Evolutionary conservation across 148 eudicot genomes (phyloP).

Genomic region (Fagopyrum tataricum): DNA sequence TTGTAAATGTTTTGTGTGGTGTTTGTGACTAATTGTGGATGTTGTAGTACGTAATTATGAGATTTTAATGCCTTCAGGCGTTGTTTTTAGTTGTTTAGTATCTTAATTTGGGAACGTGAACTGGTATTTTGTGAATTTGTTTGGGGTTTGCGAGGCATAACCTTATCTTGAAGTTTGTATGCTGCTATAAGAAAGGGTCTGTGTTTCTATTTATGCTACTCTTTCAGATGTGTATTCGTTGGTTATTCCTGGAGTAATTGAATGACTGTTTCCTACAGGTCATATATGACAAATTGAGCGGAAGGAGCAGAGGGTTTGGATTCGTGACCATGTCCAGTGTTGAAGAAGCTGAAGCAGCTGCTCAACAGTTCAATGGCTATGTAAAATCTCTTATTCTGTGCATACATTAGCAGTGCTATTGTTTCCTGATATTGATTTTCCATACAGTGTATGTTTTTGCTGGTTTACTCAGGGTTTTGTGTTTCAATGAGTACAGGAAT

Average conservation of each 20-base stretch:
- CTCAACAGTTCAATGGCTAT: constrained; percentile 79
- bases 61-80: not conserved
- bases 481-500: constrained; percentile 42
- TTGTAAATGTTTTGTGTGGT: not conserved
- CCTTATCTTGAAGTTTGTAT: not conserved
- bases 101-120: not conserved
- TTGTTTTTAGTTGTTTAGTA: not conserved
- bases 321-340: constrained; percentile 89
- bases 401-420: not conserved
- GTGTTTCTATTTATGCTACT: not conserved
- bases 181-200: not conserved
- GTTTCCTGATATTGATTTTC: not conserved
- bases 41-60: not conserved
- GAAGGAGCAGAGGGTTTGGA: constrained; percentile 95
- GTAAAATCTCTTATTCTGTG: constrained; percentile 30
- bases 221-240: not conserved
- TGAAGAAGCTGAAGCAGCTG: constrained; percentile 82
- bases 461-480: not conserved
- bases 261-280: constrained; percentile 39
- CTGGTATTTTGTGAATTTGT: not conserved
- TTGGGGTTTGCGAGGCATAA: too few species aligned
- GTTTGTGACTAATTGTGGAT: not conserved
- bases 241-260: not conserved
- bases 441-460: not conserved
- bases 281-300: constrained; percentile 79